phyloP scores from a whole-genome alignment of 306 rosid genomes.

The Coriaria nepalensis region DNA sequence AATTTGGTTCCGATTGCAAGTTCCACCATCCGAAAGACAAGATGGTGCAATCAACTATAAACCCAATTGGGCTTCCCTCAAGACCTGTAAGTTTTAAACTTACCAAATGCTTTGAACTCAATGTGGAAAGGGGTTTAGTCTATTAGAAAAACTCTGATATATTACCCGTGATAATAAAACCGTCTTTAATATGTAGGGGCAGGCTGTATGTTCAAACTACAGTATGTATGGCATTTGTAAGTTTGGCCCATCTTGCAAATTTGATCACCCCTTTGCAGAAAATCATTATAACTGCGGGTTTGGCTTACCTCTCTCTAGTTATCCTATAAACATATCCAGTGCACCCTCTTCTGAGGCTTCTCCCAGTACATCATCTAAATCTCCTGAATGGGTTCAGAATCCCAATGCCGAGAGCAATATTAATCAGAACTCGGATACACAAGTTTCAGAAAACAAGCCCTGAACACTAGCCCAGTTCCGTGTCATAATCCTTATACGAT shows the following conservation, averaged over 20 bases:
- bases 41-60: conserved; percentile 34
- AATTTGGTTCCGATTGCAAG: conserved; percentile 79
- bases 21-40: conserved; percentile 82
- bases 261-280: conserved; percentile 48
- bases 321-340: conserved; percentile 27
- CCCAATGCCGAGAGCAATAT: conserved; percentile 11
- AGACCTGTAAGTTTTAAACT: conserved; percentile 60
- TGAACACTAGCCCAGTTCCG: conserved; percentile 25
- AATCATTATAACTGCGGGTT: conserved; percentile 33
- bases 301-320: conserved; percentile 23
- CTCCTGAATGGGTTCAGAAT: conserved; percentile 21
- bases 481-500: conserved; percentile 29
- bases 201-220: conserved; percentile 51
- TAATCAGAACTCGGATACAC: conserved; percentile 29
- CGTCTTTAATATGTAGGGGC: conserved; percentile 35
- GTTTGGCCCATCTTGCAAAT: conserved; percentile 72
- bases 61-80: conserved; percentile 63
- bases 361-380: conserved; percentile 33
- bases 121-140: too few relatives aligned
- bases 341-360: conserved; percentile 34
- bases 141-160: too few relatives aligned
- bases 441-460: conserved; percentile 28
- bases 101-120: too few relatives aligned
- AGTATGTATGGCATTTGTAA: conserved; percentile 61
- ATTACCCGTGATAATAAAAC: too few relatives aligned